Conservation (phyloP, 352 stramenopile genomes). For the Albugo candida region DNA sequence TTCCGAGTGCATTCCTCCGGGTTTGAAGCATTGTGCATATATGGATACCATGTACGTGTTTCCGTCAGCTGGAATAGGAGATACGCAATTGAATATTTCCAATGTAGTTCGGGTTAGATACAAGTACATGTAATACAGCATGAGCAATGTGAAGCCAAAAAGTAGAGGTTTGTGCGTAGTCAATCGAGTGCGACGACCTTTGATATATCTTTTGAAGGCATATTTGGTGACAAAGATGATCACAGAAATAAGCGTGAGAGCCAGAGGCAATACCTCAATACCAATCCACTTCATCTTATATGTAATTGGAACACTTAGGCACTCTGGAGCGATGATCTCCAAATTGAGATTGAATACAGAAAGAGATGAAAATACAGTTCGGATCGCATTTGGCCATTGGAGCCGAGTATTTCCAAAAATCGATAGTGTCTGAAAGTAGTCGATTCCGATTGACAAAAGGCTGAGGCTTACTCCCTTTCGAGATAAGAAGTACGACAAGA, state of each 20-base stretch:
- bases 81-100: conserved; percentile 60
- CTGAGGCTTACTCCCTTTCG: conserved; percentile 44
- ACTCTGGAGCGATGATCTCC: conserved; percentile 65
- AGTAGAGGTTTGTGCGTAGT: conserved; percentile 44
- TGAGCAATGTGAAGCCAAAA: conserved; percentile 48
- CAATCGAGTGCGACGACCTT: conserved; percentile 26
- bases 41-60: conserved; percentile 55
- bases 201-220: conserved; percentile 30
- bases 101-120: conserved; percentile 56
- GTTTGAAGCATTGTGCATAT: conserved; percentile 38
- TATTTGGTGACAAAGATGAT: conserved; percentile 30
- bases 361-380: conserved; percentile 42
- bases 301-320: conserved; percentile 42
- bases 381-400: conserved; percentile 34
- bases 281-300: conserved; percentile 56
- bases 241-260: conserved; percentile 20
- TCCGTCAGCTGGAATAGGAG: conserved; percentile 37
- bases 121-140: conserved; percentile 72
- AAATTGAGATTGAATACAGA: conserved; percentile 73
- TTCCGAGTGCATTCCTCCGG: conserved; percentile 28
- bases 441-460: conserved; percentile 57
- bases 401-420: conserved; percentile 59
- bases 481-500: conserved; percentile 37
- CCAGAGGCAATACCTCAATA: conserved; percentile 33
- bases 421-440: conserved; percentile 75